Conservation (phyloP, 257 asterid species). For the Vinca minor region DNA sequence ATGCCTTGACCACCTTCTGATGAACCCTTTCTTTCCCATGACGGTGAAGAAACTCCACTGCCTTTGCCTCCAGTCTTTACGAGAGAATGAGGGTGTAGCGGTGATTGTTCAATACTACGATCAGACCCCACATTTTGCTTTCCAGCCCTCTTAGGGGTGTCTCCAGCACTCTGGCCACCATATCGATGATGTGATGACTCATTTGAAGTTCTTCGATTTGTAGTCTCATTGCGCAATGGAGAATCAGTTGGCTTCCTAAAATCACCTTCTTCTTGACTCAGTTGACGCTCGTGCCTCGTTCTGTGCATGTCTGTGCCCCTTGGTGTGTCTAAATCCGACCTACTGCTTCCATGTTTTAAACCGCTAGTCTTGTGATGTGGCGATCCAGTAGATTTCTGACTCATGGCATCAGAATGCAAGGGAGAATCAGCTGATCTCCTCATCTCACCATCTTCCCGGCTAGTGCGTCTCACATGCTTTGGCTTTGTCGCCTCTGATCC, state of each 20-base stretch:
- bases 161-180: conserved; percentile 45
- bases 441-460: conserved; percentile 36
- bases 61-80: conserved; percentile 44
- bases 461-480: conserved; percentile 25
- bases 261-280: conserved; percentile 52
- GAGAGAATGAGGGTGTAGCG: conserved; percentile 58
- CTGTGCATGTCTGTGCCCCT: conserved; percentile 30
- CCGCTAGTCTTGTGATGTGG: conserved; percentile 24
- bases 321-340: conserved; percentile 30
- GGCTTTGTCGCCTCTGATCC: conserved; percentile 27
- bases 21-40: conserved; percentile 68
- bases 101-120: conserved; percentile 62
- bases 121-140: conserved; percentile 52
- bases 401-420: conserved; percentile 24
- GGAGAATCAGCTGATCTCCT: conserved; percentile 35
- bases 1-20: conserved; percentile 52
- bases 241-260: conserved; percentile 45
- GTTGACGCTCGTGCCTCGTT: conserved; percentile 39
- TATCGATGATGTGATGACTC: conserved; percentile 54
- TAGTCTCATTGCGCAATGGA: conserved; percentile 36
- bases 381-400: conserved; percentile 26
- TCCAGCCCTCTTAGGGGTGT: conserved; percentile 54
- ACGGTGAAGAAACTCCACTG: conserved; percentile 65
- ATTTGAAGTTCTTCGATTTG: conserved; percentile 31
- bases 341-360: conserved; percentile 26